These are phyloP conservation scores for Xylariaceae sp. DNA, from an alignment of 2,329 filamentous ascomycete genomes.

Conservation along the genomic window DNA sequence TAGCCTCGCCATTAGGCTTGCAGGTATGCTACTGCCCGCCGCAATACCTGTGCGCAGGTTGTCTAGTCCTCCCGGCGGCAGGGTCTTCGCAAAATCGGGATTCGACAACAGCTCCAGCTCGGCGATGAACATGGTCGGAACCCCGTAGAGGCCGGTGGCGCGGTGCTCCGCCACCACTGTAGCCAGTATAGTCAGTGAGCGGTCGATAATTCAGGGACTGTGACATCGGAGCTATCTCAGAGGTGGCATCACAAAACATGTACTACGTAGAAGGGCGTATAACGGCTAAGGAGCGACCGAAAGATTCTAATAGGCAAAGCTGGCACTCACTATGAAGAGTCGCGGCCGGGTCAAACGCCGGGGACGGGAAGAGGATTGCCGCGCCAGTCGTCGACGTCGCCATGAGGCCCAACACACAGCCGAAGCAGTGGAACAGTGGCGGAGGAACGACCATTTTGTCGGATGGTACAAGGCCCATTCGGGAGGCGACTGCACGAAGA, in stretches of 20 bases:
- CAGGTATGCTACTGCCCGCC: conserved; percentile 78
- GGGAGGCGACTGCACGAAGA: too few species aligned
- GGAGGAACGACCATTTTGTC: conserved; percentile 82
- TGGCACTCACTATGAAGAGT: conserved; percentile 57
- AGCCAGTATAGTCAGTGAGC: too few species aligned
- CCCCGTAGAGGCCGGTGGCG: conserved; percentile 70
- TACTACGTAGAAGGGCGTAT: too few species aligned
- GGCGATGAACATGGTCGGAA: conserved; percentile 90
- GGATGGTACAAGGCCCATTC: conserved; percentile 68
- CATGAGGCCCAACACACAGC: conserved; percentile 89
- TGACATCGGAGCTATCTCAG: too few species aligned
- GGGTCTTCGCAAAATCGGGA: conserved; percentile 20
- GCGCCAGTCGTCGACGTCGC: conserved; percentile 77
- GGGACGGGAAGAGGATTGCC: conserved; percentile 74
- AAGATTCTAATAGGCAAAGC: too few species aligned
- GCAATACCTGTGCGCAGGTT: conserved; percentile 80
- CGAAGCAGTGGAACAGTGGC: conserved; percentile 86
- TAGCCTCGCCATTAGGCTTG: conserved; percentile 69
- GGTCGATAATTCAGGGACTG: too few species aligned
- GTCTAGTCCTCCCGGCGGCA: conserved; percentile 21
- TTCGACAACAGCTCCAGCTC: conserved; percentile 69
- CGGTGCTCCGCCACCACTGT: conserved; percentile 43
- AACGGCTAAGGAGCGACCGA: too few species aligned
- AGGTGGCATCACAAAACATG: too few species aligned
- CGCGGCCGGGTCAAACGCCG: conserved; percentile 76